Evolutionary conservation across 2,329 filamentous ascomycete species (phyloP).

Genomic region (Dactylellina drechsleri): DNA sequence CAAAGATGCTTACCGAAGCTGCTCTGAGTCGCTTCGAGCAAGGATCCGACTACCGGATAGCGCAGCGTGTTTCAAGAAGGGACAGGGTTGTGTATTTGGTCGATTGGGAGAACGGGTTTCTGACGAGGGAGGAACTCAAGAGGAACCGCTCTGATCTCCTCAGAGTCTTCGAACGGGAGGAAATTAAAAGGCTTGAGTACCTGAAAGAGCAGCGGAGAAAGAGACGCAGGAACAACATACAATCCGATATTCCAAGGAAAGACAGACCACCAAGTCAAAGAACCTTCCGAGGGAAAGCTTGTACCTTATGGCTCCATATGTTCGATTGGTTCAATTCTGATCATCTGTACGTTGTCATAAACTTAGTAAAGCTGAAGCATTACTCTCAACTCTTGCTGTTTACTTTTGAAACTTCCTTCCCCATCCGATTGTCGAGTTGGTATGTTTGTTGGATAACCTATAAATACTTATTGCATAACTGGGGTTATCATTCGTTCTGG

Average conservation of each 20-base stretch:
- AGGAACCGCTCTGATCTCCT: conserved; percentile 1
- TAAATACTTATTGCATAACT: too few relatives aligned
- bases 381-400: too few relatives aligned
- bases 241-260: conserved; percentile 1
- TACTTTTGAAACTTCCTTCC: too few relatives aligned
- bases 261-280: neutral
- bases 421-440: too few relatives aligned
- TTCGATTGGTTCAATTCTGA: too few relatives aligned
- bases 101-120: neutral
- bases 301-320: too few relatives aligned
- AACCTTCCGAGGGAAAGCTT: too few relatives aligned
- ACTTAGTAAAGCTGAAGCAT: too few relatives aligned
- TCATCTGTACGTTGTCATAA: too few relatives aligned
- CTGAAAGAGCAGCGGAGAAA: neutral
- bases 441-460: too few relatives aligned
- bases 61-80: neutral
- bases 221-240: neutral
- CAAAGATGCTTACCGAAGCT: conserved; percentile 4
- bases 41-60: neutral
- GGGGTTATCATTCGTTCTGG: too few relatives aligned
- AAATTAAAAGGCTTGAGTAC: neutral
- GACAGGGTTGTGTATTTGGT: neutral
- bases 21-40: conserved; percentile 1
- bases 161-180: neutral
- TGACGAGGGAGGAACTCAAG: conserved; percentile 2